Base-by-base conservation (phyloP, 2,329 filamentous ascomycete genomes). In the Hortaea sp. region DNA sequence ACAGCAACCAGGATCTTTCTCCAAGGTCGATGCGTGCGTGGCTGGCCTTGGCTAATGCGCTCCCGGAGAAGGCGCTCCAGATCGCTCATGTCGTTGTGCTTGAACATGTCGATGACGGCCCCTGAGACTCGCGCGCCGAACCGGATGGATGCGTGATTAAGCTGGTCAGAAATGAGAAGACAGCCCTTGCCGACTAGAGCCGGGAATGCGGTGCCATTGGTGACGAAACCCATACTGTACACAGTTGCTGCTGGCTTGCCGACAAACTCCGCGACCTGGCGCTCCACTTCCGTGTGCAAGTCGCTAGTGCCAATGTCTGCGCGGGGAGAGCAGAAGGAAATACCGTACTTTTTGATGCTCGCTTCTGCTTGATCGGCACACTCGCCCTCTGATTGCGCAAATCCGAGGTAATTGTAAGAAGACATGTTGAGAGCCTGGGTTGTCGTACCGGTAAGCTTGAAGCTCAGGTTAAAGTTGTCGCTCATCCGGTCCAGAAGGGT, bases 371-470 rank as follows among this genome's bases (percentile, higher is more conserved):
- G 84, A 65, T 97, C 90, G 41, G 92, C 92, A 63, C 92, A 98
- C 37, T 92, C 90, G 7, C 92, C 92, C 55, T 97, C 89, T 0
- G 92, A 95, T 66, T 98, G 92, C 43, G 92, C 92, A 60, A 98
- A 98, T 39, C 92, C 92, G 27, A 98, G 85, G 64, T 98, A 98
- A 69, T 98, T 98, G 77, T 98, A 98, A 1, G 92, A 98, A 72
- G 90, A 95, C 84, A 98, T 85, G 70, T 98, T 98, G 59, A 98
- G 73, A 0, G 92, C 97, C 68, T 98, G 88, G 1, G 90, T 97
- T 49, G 80, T 84, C 41, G 88, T 94, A 48, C 92, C 92, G 1
- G 86, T 89, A 66, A 88, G 82, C 63, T 85, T 79, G 73, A 95
- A 98, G 48, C 84, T 83, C 60, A 84, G 77, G 70, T 98, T 98